A percentile compares a stretch with the other conserved stretches of the same genome.
These are phyloP conservation scores for Melaleuca quinquenervia DNA, from an alignment of 345 rosid genomes.

Conservation along the genomic window DNA sequence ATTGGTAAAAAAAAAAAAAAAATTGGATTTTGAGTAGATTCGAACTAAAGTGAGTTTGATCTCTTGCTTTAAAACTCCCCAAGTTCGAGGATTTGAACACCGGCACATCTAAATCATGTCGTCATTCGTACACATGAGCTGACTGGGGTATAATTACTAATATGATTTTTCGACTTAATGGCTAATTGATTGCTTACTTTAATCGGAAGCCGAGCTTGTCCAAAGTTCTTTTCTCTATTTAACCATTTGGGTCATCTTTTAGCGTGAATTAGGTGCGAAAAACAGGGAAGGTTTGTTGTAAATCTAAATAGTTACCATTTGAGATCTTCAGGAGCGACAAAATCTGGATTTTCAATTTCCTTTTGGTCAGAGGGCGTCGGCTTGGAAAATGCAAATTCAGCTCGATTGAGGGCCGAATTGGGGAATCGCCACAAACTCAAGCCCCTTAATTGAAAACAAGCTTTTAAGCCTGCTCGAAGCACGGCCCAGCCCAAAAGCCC, in stretches of 20 bases:
- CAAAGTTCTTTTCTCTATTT: rapidly evolving
- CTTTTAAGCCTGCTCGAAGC: background rate
- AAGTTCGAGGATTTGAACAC: background rate
- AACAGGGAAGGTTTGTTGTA: background rate
- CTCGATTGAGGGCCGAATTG: background rate
- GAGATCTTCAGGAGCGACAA: background rate
- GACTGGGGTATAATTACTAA: rapidly evolving
- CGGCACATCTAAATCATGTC: rapidly evolving
- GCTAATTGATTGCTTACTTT: background rate
- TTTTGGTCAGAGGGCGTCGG: background rate
- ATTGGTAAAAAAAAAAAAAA: too few species aligned
- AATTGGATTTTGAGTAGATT: background rate
- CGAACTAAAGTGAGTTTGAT: too few species aligned
- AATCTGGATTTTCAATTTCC: background rate
- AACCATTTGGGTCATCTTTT: background rate
- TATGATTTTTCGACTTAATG: rapidly evolving
- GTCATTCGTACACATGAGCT: rapidly evolving
- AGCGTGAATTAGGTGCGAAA: background rate
- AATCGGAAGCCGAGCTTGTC: rapidly evolving
- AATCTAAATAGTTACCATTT: background rate
- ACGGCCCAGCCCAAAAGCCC: background rate
- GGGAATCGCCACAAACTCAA: background rate
- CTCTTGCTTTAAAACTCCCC: background rate
- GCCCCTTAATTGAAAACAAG: background rate
- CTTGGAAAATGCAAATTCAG: background rate